phyloP scores from a whole-genome alignment of 208 protist species.

The Naegleria gruberi region DNA sequence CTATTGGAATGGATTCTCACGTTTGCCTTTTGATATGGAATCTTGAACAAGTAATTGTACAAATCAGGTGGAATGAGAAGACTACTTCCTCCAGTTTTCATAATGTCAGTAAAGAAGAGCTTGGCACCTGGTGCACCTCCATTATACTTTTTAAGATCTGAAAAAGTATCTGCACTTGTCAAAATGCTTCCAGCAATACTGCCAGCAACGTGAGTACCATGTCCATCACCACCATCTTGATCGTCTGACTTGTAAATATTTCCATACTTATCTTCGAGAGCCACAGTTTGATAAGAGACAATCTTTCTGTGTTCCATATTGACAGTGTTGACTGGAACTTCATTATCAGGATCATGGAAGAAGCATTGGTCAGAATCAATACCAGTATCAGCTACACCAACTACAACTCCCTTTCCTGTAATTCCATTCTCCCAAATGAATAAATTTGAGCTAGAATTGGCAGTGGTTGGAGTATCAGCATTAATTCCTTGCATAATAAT shows the following conservation, averaged over 20 bases:
- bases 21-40: background rate
- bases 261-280: background rate
- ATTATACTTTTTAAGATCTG: conserved; percentile 41
- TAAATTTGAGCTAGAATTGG: background rate
- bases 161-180: background rate
- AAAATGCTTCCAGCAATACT: conserved; percentile 49
- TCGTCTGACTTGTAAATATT: background rate
- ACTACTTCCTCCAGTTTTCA: background rate
- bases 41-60: background rate
- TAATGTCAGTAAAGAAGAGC: conserved; percentile 55
- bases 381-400: conserved; percentile 12
- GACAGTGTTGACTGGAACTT: background rate
- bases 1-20: background rate
- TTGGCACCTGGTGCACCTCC: conserved; percentile 67
- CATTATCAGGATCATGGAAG: background rate
- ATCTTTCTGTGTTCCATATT: background rate
- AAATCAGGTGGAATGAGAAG: background rate
- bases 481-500: background rate
- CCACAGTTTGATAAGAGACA: background rate
- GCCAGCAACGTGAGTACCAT: conserved; percentile 72
- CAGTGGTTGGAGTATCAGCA: background rate
- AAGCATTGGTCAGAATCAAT: background rate
- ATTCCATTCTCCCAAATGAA: conserved; percentile 10
- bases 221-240: conserved; percentile 35
- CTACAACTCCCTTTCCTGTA: conserved; percentile 15